Conservation (phyloP, 495 filamentous ascomycete genomes). For the Tuber microsphaerosporum region DNA sequence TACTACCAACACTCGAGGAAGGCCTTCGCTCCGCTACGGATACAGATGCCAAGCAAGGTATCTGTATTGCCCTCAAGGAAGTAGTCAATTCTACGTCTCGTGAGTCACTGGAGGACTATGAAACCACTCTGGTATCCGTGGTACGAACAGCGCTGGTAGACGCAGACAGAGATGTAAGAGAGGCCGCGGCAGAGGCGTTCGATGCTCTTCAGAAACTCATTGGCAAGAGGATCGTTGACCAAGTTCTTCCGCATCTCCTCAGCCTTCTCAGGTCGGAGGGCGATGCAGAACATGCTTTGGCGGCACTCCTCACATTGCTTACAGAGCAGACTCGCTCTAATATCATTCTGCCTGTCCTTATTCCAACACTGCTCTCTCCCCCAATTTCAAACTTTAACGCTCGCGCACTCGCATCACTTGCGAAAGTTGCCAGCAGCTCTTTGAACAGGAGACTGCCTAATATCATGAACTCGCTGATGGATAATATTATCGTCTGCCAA, state of each 20-base stretch:
- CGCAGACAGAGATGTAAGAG: conserved; percentile 76
- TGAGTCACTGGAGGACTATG: conserved; percentile 85
- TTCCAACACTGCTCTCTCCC: conserved; percentile 78
- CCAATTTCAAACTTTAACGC: conserved; percentile 96
- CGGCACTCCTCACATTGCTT: conserved; percentile 82
- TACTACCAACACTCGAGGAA: conserved; percentile 87
- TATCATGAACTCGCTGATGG: conserved; percentile 88
- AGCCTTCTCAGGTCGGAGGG: conserved; percentile 76
- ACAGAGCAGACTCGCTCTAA: conserved; percentile 91
- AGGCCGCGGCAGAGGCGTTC: conserved; percentile 94
- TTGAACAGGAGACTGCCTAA: conserved; percentile 83
- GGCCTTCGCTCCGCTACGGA: conserved; percentile 82
- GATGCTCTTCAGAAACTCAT: conserved; percentile 87
- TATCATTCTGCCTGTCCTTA: conserved; percentile 90
- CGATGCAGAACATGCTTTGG: conserved; percentile 83
- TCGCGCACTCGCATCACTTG: conserved; percentile 80
- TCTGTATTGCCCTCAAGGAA: conserved; percentile 90
- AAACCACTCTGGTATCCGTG: conserved; percentile 88
- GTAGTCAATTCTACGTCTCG: conserved; percentile 85
- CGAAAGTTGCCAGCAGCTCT: conserved; percentile 76
- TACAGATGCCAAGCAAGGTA: conserved; percentile 91
- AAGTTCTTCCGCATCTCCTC: conserved; percentile 86
- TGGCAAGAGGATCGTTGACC: conserved; percentile 87
- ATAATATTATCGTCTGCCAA: conserved; percentile 70
- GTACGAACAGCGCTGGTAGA: conserved; percentile 91